Evolutionary conservation across 2,329 filamentous ascomycete species (phyloP).

Genomic region (Monilinia aucupariae): DNA sequence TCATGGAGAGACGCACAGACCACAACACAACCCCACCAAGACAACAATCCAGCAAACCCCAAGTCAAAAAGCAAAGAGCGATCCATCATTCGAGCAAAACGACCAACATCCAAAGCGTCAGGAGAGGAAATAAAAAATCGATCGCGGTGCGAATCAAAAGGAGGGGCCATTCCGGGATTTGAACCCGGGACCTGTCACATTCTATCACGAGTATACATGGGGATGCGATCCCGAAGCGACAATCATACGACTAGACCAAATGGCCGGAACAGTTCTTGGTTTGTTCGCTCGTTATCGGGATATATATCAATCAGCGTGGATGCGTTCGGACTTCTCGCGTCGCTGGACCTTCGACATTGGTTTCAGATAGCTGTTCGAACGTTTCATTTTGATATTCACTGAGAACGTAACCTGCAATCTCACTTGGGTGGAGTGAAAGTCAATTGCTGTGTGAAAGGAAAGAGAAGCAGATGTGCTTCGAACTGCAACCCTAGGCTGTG

Average conservation of each 20-base stretch:
- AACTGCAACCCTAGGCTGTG: not conserved
- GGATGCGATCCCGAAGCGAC: not conserved
- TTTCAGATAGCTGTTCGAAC: too few relatives aligned
- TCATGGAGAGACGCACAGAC: too few relatives aligned
- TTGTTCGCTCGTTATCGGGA: rapidly evolving
- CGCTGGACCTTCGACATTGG: too few relatives aligned
- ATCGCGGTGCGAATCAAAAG: too few relatives aligned
- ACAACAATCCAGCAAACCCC: too few relatives aligned
- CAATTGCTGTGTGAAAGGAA: not conserved
- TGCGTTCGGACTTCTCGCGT: not conserved
- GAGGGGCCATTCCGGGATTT: not conserved
- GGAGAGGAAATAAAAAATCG: too few relatives aligned
- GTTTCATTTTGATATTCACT: not conserved
- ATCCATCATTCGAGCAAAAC: too few relatives aligned
- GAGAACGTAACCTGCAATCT: too few relatives aligned
- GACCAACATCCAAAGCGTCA: too few relatives aligned
- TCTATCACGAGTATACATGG: conserved; percentile 10
- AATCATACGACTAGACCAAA: conserved; percentile 4
- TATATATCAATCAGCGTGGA: not conserved
- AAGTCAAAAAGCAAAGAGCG: too few relatives aligned
- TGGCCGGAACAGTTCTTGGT: not conserved
- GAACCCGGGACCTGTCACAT: conserved; percentile 6
- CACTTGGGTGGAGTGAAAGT: not conserved
- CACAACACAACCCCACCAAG: too few relatives aligned
- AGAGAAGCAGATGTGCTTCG: not conserved